Base-by-base conservation (phyloP, 306 rosid genomes). In the Vigna mungo region DNA sequence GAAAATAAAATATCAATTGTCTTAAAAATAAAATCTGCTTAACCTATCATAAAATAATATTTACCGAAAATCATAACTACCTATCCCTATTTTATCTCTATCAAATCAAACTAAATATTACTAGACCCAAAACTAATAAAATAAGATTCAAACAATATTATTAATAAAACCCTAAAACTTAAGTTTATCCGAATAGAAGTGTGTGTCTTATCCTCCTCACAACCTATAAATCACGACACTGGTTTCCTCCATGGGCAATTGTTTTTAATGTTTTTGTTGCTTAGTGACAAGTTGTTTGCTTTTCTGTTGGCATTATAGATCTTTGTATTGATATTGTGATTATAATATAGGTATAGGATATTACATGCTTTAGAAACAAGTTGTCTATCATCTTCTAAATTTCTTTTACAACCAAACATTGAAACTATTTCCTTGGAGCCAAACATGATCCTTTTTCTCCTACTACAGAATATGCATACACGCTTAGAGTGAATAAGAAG, bases 401-500 rank as follows among this genome's bases (percentile, higher is more conserved):
- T 34, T 41, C n/a, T 51, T 49, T 59, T 27, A 58, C 65, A 34
- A 55, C 53, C 32, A 3, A 53, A 37, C 52, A 27, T 18, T 68
- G 6, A 4, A 32, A 32, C 6, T 69, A 63, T 39, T 48, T 70
- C 39, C 23, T 64, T 66, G 65, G 17, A 27, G 15, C 48, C 59
- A 48, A 67, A 39, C 71, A 13, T 20, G 48, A n/a, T 46, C 61
- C 49, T 23, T 76, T 76, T 43, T 83, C 36, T 71, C 76, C 70
- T 58, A 71, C 70, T 64, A 78, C 92, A 94, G 97, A 94, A 80
- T 94, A 94, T 80, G 98, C 95, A 10, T 94, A 94, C 84, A 94
- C 97, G 1, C 95, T 94, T 0, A 78, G 93, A 68, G 98, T 94
- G 82, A 94, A 94, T 15, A 97, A 94, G 88, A 94, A 94, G 86